Evolutionary conservation across 23 red algal genomes (phyloP), one percentile per base, ranked within the genome.

Genomic region (Agarophyton chilense): DNA sequence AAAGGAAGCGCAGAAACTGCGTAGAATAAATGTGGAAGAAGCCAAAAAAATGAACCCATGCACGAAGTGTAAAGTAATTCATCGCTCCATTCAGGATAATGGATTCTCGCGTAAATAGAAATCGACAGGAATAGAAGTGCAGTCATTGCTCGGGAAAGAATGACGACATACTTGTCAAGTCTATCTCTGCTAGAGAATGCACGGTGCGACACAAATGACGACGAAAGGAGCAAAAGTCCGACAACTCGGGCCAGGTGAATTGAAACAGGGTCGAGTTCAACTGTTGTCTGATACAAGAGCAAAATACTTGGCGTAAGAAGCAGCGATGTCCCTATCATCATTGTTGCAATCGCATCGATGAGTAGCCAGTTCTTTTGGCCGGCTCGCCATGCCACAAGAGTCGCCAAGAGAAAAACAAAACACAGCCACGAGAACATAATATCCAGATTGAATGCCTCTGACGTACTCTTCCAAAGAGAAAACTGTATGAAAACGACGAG

Each of bases 51-150:
- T 10, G 82, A 43, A 2, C 82, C 82, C 9, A 28, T 71, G 64
- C 42, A 60, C 28, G 80, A 49, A 45, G 65, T 55, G 25, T 71
- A 10, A 5, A 72, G 33, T 40, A 86, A 86, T 40, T 56, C 58
- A n/a, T 50, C 47, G 51, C 65, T 86, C 82, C 82, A 86, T n/a
- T 70, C 82, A 46, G 60, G 82, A 35, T 86, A 86, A 56, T 86
- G 82, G 0, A 56, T 36, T 44, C 42, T 39, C 34, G 44, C 63
- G 46, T 71, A 72, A 12, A 86, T 13, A 49, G 82, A 55, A 29
- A 40, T 70, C 4, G 47, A 19, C 2, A 86, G 24, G 18, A 86
- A 72, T 13, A 86, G 42, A 18, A 71, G 60, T 24, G 64, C 60
- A 0, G 82, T 66, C 33, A 86, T n/a, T 53, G 61, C 41, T 34